Evolutionary conservation across 306 rosid species (phyloP).

Genomic region (Pachyrhizus erosus): DNA sequence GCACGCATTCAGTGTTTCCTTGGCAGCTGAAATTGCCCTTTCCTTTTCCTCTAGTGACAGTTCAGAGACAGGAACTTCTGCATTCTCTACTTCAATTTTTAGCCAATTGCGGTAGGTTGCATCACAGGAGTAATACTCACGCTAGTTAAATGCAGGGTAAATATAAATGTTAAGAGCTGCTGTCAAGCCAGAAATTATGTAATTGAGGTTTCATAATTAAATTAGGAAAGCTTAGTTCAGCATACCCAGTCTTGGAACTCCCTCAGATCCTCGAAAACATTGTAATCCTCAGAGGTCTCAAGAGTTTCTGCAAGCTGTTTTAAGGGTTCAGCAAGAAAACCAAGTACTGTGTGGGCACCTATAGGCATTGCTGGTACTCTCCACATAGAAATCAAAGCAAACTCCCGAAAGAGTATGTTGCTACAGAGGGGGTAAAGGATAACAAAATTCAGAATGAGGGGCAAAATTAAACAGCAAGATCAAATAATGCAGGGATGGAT

Average conservation of each 20-base stretch:
- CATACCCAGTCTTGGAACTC: constrained; percentile 98
- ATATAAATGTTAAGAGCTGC: constrained; percentile 18
- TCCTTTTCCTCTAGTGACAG: constrained; percentile 86
- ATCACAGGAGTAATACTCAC: constrained; percentile 93
- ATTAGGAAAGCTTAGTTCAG: constrained; percentile 11
- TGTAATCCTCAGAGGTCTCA: constrained; percentile 58
- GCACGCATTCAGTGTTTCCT: constrained; percentile 79
- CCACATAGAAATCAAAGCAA: constrained; percentile 97
- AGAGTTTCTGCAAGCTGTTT: constrained; percentile 82
- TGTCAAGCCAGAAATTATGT: constrained; percentile 34
- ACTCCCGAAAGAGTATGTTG: constrained; percentile 94
- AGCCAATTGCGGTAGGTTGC: constrained; percentile 99
- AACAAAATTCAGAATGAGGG: constrained; percentile 36
- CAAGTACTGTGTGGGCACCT: constrained; percentile 89
- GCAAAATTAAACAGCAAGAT: constrained; percentile 27
- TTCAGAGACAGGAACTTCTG: constrained; percentile 65
- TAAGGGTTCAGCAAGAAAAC: constrained; percentile 97
- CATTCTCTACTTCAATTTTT: constrained; percentile 81
- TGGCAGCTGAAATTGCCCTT: constrained; percentile 72
- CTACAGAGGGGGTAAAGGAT: constrained; percentile 50
- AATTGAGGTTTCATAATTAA: constrained; percentile 28
- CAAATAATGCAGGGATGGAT: constrained; percentile 28
- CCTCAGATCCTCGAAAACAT: constrained; percentile 73
- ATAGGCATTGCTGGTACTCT: constrained; percentile 94
- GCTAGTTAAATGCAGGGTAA: constrained; percentile 54